Percentiles rank a stretch among this genome's conserved stretches.
These are phyloP conservation scores for Euphorbia lathyris DNA, from an alignment of 345 rosid genomes.

Conservation along the genomic window DNA sequence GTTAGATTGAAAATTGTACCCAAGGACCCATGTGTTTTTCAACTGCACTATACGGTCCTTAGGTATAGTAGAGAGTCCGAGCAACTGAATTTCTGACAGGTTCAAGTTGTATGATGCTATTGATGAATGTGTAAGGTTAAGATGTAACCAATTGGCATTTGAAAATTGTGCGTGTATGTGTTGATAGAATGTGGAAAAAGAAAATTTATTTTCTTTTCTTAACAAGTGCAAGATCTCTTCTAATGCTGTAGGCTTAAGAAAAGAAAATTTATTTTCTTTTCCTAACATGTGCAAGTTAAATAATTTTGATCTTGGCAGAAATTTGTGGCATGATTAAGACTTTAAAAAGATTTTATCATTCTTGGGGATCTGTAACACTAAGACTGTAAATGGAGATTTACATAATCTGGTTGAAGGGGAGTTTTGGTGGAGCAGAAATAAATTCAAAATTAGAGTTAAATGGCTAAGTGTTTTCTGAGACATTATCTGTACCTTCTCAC, in stretches of 20 bases:
- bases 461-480: background rate
- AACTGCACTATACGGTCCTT: background rate
- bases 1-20: conserved; percentile 4
- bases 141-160: background rate
- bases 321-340: background rate
- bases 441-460: background rate
- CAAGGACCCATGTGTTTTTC: conserved; percentile 7
- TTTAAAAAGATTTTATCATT: background rate
- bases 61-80: conserved; percentile 1
- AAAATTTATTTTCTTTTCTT: background rate
- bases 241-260: background rate
- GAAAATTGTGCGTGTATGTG: background rate
- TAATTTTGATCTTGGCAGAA: background rate
- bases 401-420: no score
- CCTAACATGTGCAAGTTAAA: background rate
- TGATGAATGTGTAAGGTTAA: background rate
- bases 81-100: conserved; percentile 12
- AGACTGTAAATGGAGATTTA: background rate
- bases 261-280: conserved; percentile 2
- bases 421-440: background rate
- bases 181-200: background rate
- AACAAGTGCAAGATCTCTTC: background rate
- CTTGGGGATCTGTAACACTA: background rate
- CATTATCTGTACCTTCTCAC: background rate
- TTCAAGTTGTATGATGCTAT: conserved; percentile 1